Evolutionary conservation across 441 rosid species (phyloP).

Genomic region (Brassica balearica): DNA sequence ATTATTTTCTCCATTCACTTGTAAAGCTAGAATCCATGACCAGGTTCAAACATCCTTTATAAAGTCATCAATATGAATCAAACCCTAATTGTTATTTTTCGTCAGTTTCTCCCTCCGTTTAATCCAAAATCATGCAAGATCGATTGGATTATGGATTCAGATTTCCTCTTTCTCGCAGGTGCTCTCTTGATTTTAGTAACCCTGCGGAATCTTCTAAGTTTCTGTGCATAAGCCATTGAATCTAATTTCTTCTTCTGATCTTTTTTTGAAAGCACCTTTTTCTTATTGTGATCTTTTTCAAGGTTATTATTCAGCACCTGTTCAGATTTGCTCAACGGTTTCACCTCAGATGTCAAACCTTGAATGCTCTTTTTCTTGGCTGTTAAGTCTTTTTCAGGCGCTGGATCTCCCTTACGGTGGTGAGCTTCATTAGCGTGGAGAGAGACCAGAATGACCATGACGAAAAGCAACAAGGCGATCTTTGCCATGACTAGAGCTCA

Average conservation of each 20-base stretch:
- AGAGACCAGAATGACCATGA: slow-evolving; percentile 20
- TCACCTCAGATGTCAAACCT: slow-evolving; percentile 23
- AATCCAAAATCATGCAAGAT: slow-evolving; percentile 44
- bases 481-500: slow-evolving; percentile 38
- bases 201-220: slow-evolving; percentile 25
- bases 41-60: slow-evolving; percentile 26
- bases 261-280: background rate
- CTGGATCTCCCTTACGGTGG: background rate
- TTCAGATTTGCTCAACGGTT: slow-evolving; percentile 22
- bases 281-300: slow-evolving; percentile 18
- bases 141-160: slow-evolving; percentile 36
- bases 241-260: slow-evolving; percentile 14
- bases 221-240: slow-evolving; percentile 17
- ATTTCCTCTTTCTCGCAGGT: background rate
- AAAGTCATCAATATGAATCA: slow-evolving; percentile 5
- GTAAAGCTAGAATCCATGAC: slow-evolving; percentile 30
- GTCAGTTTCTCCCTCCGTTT: slow-evolving; percentile 24
- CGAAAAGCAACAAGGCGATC: slow-evolving; percentile 39
- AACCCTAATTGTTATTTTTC: background rate
- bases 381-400: slow-evolving; percentile 26
- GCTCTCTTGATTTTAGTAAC: background rate
- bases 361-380: slow-evolving; percentile 15
- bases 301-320: background rate
- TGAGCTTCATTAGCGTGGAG: slow-evolving; percentile 40
- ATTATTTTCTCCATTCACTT: slow-evolving; percentile 29